Evolutionary conservation across 257 asterid genomes (phyloP), one percentile per base, ranked within the genome.

Genomic region (Cordia subcordata): DNA sequence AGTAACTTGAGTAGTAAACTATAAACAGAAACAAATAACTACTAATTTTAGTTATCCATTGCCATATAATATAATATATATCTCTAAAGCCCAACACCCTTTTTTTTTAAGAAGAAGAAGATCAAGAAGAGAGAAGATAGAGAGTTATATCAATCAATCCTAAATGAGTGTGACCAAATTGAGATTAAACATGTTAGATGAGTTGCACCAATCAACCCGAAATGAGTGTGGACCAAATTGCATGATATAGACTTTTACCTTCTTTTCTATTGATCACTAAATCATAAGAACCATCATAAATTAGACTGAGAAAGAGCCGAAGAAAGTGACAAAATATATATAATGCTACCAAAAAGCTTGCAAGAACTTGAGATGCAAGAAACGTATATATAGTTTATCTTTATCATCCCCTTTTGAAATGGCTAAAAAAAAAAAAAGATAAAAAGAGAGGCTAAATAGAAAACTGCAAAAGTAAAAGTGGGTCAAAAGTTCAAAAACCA

Each of bases 361-460:
- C 17, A 20, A 15, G 51, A 72, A 70, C 77, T 79, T 75, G 81
- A 63, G 62, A 50, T 51, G 71, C 77, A 72, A 66, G 82, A 59
- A 70, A 69, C 62, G 79, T 60, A 72, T 45, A 54, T 22, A 69
- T 14, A 21, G n/a, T 52, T 52, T 1, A 52, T 52, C n/a, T n/a
- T n/a, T n/a, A n/a, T n/a, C n/a, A n/a, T n/a, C n/a, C 35, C 57
- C 57, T 5, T 21, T 27, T 19, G 11, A 52, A 17, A 35, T 35
- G 57, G 37, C 11, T 8, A 21, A 51, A 51, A 51, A 19, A 8
- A 60, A 44, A 45, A 38, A 60, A 55, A 37, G 72, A 21, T 27
- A 11, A 20, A 27, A 58, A 49, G 64, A 65, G 46, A 17, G 15
- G 11, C 56, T 37, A 53, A 47, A 45, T 16, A 11, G 38, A 20